Evolutionary conservation across 1,284 basidiomycete species (phyloP).

Genomic region (Austroboletus novae-zelandiae): DNA sequence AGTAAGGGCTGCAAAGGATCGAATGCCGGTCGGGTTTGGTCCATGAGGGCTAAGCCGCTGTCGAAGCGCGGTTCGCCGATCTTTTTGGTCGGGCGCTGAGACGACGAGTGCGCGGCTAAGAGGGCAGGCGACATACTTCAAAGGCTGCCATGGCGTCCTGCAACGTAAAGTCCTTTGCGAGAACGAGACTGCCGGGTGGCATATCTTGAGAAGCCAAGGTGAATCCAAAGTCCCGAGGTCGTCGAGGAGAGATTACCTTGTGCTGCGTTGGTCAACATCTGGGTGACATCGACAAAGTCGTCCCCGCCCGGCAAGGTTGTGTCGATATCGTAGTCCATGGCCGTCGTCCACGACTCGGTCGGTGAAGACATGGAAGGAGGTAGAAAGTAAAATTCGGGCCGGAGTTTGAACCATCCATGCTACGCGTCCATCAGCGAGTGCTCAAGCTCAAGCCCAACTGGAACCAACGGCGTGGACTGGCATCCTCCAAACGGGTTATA

Average conservation of each 20-base stretch:
- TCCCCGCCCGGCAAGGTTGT: conserved; percentile 49
- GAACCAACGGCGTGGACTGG: conserved; percentile 3
- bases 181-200: conserved; percentile 61
- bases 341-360: conserved; percentile 5
- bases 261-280: conserved; percentile 54
- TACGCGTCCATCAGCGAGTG: not conserved
- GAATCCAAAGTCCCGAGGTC: conserved; percentile 11
- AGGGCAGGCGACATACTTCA: conserved; percentile 50
- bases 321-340: conserved; percentile 19
- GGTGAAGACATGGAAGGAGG: conserved; percentile 6
- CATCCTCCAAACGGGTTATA: conserved; percentile 40
- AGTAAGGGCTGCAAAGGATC: conserved; percentile 63
- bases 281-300: conserved; percentile 60
- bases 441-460: not conserved
- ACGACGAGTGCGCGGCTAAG: conserved; percentile 4
- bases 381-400: not conserved
- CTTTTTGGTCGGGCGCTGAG: conserved; percentile 38
- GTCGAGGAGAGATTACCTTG: conserved; percentile 39
- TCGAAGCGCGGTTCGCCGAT: conserved; percentile 91
- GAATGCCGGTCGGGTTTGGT: conserved; percentile 50
- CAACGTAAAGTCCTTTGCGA: conserved; percentile 69
- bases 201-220: conserved; percentile 49
- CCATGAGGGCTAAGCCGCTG: conserved; percentile 64
- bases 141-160: conserved; percentile 90
- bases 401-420: conserved; percentile 30